Evolutionary conservation across 2,329 filamentous ascomycete species (phyloP).

Genomic region (Arthrobotrys sinensis): DNA sequence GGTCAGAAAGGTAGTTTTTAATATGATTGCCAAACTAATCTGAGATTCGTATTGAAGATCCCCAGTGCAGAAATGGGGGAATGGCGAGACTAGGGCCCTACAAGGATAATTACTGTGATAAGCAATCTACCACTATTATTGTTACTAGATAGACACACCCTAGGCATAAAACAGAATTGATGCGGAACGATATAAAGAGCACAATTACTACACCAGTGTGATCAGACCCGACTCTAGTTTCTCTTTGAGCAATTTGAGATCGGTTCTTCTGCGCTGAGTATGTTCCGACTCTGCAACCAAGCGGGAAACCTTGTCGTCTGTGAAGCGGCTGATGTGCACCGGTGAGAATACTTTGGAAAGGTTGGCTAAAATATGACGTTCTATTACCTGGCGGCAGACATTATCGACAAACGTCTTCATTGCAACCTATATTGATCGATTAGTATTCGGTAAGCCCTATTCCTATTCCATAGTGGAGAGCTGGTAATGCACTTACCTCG

Average conservation of each 20-base stretch:
- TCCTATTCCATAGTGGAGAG: too few relatives aligned
- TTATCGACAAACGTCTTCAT: slow-evolving; percentile 66
- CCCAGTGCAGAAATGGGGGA: too few relatives aligned
- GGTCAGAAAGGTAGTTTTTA: too few relatives aligned
- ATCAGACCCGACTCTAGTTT: slow-evolving; percentile 23
- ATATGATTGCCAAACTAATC: too few relatives aligned
- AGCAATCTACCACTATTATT: too few relatives aligned
- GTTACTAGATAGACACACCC: too few relatives aligned
- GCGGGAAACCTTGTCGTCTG: slow-evolving; percentile 62
- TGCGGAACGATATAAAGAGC: too few relatives aligned
- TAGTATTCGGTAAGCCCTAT: background rate
- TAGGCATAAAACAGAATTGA: too few relatives aligned
- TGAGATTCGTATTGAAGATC: too few relatives aligned
- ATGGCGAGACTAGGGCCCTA: too few relatives aligned
- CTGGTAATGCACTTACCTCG: slow-evolving; percentile 63
- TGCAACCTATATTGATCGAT: slow-evolving; percentile 62
- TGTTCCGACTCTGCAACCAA: slow-evolving; percentile 65
- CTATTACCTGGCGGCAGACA: slow-evolving; percentile 66
- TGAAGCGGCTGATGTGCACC: slow-evolving; percentile 62
- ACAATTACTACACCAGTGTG: background rate
- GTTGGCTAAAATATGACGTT: slow-evolving; percentile 65
- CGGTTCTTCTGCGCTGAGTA: slow-evolving; percentile 2
- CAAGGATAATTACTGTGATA: too few relatives aligned
- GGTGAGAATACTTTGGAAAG: slow-evolving; percentile 65
- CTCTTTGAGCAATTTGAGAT: slow-evolving; percentile 6